Conservation (phyloP, 306 rosid genomes). For the Lithocarpus polystachyus region DNA sequence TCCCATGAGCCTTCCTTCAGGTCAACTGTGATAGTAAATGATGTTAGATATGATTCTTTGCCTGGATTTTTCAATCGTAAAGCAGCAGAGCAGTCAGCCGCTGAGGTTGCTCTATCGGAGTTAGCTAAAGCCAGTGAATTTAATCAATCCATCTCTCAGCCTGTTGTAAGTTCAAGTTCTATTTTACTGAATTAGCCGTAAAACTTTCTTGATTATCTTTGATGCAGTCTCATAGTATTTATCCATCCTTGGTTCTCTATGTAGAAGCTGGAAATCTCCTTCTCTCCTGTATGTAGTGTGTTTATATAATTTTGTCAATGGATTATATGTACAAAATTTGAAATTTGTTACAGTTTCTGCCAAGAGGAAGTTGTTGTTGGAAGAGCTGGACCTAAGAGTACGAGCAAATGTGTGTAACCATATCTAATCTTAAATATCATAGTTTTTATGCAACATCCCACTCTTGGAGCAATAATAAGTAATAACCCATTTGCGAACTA, state of each 20-base stretch:
- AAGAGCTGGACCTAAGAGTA: background rate
- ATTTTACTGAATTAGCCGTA: background rate
- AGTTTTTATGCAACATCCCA: background rate
- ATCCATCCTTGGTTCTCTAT: background rate
- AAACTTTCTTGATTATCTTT: background rate
- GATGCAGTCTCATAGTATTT: background rate
- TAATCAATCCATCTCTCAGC: constrained; percentile 53
- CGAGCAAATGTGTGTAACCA: background rate
- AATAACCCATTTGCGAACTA: background rate
- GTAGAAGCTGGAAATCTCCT: background rate
- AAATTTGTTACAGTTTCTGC: background rate
- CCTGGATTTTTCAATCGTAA: constrained; percentile 80
- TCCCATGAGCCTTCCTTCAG: constrained; percentile 81
- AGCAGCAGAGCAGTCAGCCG: constrained; percentile 94
- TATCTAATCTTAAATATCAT: background rate
- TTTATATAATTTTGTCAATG: background rate
- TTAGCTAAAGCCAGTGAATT: constrained; percentile 60
- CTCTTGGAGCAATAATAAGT: background rate
- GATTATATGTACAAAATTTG: background rate
- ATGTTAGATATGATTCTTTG: constrained; percentile 63
- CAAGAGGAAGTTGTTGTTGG: background rate
- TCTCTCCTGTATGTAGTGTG: background rate
- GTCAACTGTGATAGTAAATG: constrained; percentile 66
- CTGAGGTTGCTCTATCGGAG: constrained; percentile 84
- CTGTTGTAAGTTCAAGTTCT: constrained; percentile 62